A percentile compares a stretch with the other conserved stretches of the same genome.
These are phyloP conservation scores for Fomitopsis schrenkii DNA, from an alignment of 1,284 basidiomycete genomes.

Conservation along the genomic window DNA sequence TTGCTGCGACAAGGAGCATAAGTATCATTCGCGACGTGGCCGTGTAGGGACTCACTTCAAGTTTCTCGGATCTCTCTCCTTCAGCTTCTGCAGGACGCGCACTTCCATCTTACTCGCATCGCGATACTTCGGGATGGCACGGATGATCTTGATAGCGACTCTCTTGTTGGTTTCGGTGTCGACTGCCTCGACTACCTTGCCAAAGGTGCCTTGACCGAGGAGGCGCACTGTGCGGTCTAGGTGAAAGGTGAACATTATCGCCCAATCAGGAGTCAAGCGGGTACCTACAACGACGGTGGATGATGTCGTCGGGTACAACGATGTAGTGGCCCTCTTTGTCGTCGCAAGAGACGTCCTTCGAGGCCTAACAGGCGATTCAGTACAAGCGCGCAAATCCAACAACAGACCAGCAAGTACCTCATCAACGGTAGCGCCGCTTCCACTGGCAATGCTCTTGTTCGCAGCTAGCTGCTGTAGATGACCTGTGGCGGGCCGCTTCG, in stretches of 20 bases:
- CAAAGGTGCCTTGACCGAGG: constrained; percentile 97
- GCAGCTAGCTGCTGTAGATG: constrained; percentile 42
- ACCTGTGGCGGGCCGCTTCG: constrained; percentile 54
- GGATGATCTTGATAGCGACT: constrained; percentile 99
- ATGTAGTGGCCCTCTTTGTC: constrained; percentile 96
- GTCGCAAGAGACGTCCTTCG: constrained; percentile 73
- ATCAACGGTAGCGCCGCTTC: constrained; percentile 54
- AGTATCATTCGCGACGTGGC: not conserved
- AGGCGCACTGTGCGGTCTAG: constrained; percentile 86
- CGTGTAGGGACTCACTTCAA: constrained; percentile 62
- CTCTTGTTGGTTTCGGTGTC: constrained; percentile 75
- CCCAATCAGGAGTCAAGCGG: constrained; percentile 7
- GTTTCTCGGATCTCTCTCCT: constrained; percentile 88
- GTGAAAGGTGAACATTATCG: constrained; percentile 18
- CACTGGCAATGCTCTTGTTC: constrained; percentile 60
- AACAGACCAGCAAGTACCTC: constrained; percentile 44
- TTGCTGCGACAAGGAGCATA: constrained; percentile 55
- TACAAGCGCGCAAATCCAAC: constrained; percentile 5
- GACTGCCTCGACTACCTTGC: constrained; percentile 95
- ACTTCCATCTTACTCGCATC: constrained; percentile 99
- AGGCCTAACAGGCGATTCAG: constrained; percentile 40
- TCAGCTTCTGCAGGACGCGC: constrained; percentile 88
- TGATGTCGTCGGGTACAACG: constrained; percentile 85
- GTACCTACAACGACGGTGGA: constrained; percentile 74
- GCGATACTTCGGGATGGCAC: constrained; percentile 94